Evolutionary conservation across 2,329 filamentous ascomycete genomes (phyloP).

Genomic region (Arthrobotrys iridis): DNA sequence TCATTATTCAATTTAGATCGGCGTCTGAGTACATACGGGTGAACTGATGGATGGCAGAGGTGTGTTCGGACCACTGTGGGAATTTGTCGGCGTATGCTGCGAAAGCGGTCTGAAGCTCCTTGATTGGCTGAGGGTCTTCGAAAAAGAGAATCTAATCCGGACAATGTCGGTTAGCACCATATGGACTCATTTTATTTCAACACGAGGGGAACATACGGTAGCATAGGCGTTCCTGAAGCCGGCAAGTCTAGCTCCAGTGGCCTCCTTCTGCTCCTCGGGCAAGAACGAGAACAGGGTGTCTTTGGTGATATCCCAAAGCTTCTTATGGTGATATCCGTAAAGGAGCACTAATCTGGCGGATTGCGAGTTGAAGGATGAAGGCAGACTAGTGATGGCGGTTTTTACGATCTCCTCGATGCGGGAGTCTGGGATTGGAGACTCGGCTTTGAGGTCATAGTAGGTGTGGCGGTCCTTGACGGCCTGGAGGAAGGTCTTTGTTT

Average conservation of each 20-base stretch:
- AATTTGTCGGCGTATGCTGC: constrained; percentile 81
- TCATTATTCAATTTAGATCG: background rate
- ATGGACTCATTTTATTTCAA: background rate
- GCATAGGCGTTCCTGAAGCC: constrained; percentile 78
- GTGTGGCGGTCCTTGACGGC: constrained; percentile 75
- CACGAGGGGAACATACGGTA: constrained; percentile 68
- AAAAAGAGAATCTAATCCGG: constrained; percentile 75
- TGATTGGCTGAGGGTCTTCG: constrained; percentile 76
- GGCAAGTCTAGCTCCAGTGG: constrained; percentile 65
- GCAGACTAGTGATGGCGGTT: constrained; percentile 73
- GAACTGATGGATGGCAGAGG: constrained; percentile 83
- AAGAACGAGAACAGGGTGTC: constrained; percentile 75
- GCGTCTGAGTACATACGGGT: constrained; percentile 62
- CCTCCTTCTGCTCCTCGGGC: constrained; percentile 69
- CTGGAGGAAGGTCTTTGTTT: constrained; percentile 67
- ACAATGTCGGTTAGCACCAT: background rate
- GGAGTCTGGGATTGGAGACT: constrained; percentile 68
- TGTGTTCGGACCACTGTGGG: constrained; percentile 78
- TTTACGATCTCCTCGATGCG: constrained; percentile 74
- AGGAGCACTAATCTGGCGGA: constrained; percentile 81
- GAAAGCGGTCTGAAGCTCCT: constrained; percentile 74
- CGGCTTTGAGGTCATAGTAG: constrained; percentile 74
- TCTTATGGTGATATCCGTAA: constrained; percentile 82
- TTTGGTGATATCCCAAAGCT: constrained; percentile 80
- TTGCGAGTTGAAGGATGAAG: constrained; percentile 86